Percentiles rank a stretch among this genome's conserved stretches.
Evolutionary conservation across 225 moss, liverwort and hornwort species (phyloP).

Genomic region (Physcomitrium patens): DNA sequence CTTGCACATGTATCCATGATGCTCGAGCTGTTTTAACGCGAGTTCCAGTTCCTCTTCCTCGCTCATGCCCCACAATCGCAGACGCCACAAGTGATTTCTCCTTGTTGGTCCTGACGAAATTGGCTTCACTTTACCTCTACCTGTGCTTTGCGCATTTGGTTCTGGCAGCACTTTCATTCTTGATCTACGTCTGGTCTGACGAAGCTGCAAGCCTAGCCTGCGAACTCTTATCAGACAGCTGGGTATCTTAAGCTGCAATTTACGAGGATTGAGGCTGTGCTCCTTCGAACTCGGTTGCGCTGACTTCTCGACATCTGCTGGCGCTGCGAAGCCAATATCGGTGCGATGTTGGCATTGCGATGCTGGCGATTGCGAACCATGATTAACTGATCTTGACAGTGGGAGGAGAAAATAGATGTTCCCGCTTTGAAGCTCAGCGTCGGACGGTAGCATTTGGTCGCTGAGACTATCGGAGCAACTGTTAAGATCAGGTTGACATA

Average conservation of each 20-base stretch:
- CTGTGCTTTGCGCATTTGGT: constrained; percentile 45
- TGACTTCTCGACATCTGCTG: constrained; percentile 13
- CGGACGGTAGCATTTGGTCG: constrained; percentile 53
- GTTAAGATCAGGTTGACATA: constrained; percentile 51
- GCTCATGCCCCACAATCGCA: constrained; percentile 27
- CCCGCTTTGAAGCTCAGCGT: constrained; percentile 51
- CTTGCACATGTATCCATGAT: constrained; percentile 39
- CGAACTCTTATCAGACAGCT: constrained; percentile 53
- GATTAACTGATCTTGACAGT: constrained; percentile 27
- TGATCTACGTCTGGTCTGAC: constrained; percentile 24
- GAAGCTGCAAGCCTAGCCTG: constrained; percentile 46
- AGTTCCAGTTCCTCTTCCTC: constrained; percentile 57
- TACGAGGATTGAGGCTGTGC: neutral
- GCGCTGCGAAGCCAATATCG: constrained; percentile 44
- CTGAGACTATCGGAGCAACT: constrained; percentile 33
- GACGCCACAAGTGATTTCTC: constrained; percentile 37
- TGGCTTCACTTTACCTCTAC: constrained; percentile 23
- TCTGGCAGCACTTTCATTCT: constrained; percentile 59
- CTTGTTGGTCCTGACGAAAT: constrained; percentile 23
- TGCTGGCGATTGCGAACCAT: constrained; percentile 38
- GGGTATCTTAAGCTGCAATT: constrained; percentile 44
- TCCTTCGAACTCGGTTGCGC: too few relatives aligned
- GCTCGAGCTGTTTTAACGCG: constrained; percentile 44
- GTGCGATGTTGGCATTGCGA: constrained; percentile 35
- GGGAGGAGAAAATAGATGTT: constrained; percentile 67